Conservation (phyloP, 768 basidiomycete species). For the Termitomyces sp. region DNA sequence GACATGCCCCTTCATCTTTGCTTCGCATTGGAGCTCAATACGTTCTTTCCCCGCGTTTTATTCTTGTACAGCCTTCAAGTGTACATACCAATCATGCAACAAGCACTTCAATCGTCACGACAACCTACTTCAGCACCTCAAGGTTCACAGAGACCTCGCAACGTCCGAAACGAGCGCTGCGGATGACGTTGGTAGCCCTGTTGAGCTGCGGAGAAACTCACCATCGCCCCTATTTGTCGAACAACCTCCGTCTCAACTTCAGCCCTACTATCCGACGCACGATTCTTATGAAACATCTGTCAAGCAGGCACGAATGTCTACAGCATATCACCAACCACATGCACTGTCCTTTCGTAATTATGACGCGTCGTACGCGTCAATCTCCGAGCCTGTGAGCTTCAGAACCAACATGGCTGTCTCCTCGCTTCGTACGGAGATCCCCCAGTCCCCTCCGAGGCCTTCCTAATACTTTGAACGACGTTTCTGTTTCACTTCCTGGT, state of each 20-base stretch:
- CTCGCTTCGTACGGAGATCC: slow-evolving; percentile 39
- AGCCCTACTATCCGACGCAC: slow-evolving; percentile 8
- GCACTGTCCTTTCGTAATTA: slow-evolving; percentile 4
- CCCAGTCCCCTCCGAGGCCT: slow-evolving; percentile 21
- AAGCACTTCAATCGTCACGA: slow-evolving; percentile 78
- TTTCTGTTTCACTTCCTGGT: not conserved
- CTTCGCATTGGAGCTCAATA: slow-evolving; percentile 13
- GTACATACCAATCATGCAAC: slow-evolving; percentile 61
- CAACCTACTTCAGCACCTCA: slow-evolving; percentile 76
- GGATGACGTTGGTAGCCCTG: slow-evolving; percentile 12
- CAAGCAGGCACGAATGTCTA: slow-evolving; percentile 3
- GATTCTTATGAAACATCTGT: slow-evolving; percentile 10
- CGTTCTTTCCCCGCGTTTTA: slow-evolving; percentile 11
- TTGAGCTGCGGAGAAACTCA: slow-evolving; percentile 8
- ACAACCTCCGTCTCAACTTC: slow-evolving; percentile 6
- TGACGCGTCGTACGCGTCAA: slow-evolving; percentile 8
- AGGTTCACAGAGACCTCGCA: slow-evolving; percentile 53
- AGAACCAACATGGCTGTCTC: slow-evolving; percentile 42
- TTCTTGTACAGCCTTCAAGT: slow-evolving; percentile 57
- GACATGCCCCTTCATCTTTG: slow-evolving; percentile 7
- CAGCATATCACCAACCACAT: slow-evolving; percentile 3
- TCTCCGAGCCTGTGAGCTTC: slow-evolving; percentile 24
- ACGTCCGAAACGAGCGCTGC: slow-evolving; percentile 9
- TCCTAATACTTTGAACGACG: not conserved
- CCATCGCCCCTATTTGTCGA: slow-evolving; percentile 10